Base-by-base conservation (phyloP, 345 rosid genomes). In the Pseudoturritis turrita region DNA sequence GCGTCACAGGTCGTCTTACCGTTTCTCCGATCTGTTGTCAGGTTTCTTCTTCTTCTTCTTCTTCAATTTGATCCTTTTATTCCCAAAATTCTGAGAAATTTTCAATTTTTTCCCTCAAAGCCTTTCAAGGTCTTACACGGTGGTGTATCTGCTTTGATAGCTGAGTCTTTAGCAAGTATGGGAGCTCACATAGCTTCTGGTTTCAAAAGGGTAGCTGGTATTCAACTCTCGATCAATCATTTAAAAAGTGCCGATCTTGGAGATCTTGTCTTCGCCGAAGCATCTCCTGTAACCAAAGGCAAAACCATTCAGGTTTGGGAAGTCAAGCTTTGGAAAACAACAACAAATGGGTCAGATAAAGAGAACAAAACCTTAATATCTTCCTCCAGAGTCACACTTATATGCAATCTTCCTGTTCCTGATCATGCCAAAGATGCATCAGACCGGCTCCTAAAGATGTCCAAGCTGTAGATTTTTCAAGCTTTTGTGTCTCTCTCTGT, bases 101-200 rank as follows among this genome's bases (percentile, higher is more conserved):
- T 53, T 7, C 17, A 3, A 6, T 18, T n/a, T 28, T 35, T 33
- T 29, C 26, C 0, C 0, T 23, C 4, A 69, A 36, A 95, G 98
- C 96, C 98, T 21, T 95, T 95, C 82, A 88, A 89, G 83, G 98
- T 95, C 68, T 65, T 95, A 76, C 98, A 91, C 69, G 98, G 98
- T 26, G 99, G 98, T 28, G 92, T 91, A 2, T 95, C 97, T 57
- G 99, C 99, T 13, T 75, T 95, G 85, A 82, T 91, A 29, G 82
- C 98, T 41, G 97, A 91, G 84, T 62, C 88, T 1, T 63, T 95
- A 82, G 96, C 96, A 0, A 95, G 98, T 83, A 80, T 88, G 7
- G 99, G 99, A 37, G 98, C 99, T 7, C 94, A 91, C 72, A 82
- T 95, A 44, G 96, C 97, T 7, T 87, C 87, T 4, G 98, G 88